Evolutionary conservation across 805 yeast species (phyloP), one percentile per base, ranked within the genome.

Genomic region (Suhomyces kilbournensis): DNA sequence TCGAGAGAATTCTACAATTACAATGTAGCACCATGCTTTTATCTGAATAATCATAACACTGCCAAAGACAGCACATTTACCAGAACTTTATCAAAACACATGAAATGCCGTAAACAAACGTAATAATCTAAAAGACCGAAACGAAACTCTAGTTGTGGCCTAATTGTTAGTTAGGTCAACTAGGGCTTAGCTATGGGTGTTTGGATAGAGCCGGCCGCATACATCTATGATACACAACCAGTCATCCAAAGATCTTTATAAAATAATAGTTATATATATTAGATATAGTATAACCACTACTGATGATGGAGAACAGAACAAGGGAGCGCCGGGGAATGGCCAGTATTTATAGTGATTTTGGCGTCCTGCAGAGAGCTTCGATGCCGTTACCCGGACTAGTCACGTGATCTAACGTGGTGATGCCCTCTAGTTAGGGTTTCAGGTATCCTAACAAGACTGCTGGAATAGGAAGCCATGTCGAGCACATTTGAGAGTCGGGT

Each of bases 221-320:
- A 53, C 60, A 57, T 56, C 53, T 10, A 57, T 47, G 60, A 48
- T 45, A 47, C 53, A 35, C 48, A 30, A 79, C 61, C 61, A 57
- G 64, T 67, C 65, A 73, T 66, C 76, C 70, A 55, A 71, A 63
- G 72, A 76, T 65, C 80, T 77, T 75, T 80, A 77, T 66, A 57
- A 68, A 74, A 76, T 64, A 67, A 54, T 56, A 73, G 82, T 79
- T 81, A 82, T 83, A 83, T 78, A 75, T 76, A 78, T 81, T 69
- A 73, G 83, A 79, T 81, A 80, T 83, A 84, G 88, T 82, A 83
- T 83, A 84, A 83, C 88, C 88, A 82, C 89, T 84, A 84, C 89
- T 82, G 86, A 84, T 84, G 88, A 76, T 79, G 59, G 60, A 53
- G 59, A 63, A 63, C 64, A 60, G 56, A 70, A 60, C 62, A 65